Base-by-base conservation (phyloP, 352 stramenopile genomes). In the Globisporangium abappressorium region DNA sequence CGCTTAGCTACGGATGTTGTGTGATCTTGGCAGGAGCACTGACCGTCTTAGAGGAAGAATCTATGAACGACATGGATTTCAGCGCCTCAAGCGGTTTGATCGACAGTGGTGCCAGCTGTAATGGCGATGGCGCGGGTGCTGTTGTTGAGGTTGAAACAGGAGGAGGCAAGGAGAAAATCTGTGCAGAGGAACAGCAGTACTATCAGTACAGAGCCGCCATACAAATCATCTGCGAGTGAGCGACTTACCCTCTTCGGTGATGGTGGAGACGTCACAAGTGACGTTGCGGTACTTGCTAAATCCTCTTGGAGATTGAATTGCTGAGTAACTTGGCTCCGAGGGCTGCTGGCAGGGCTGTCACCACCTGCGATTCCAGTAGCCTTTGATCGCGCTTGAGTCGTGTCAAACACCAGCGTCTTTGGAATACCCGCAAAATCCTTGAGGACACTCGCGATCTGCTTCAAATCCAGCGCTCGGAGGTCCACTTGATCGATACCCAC, bases 401-500 rank as follows among this genome's bases (percentile, higher is more conserved):
- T 79, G 36, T 83, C 76, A 64, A 90, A 90, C 18, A 74, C 66
- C 9, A 90, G 51, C 2, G 59, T 70, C 33, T 76, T 79, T 5
- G 65, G 7, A 3, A 70, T 38, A 3, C 57, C 70, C 1, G 70
- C 60, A 36, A 89, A 66, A 22, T 72, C 70, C 24, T 72, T 70
- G 4, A 89, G 57, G 20, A 84, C 72, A 1, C 20, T 64, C 3
- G 74, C 66, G 3, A 89, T 73, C 1, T 86, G 69, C 9, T 71
- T 57, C 22, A 89, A 36, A 1, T 68, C 61, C 33, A 86, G 57
- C 2, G 71, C 70, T 41, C 73, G 79, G 12, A 89, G 58, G 49
- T 91, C 73, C 9, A 85, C 61, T 18, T 68, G 51, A 24, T 90
- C 77, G 41, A 90, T 75, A 0, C 73, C 80, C 30, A 88, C 66